Percentiles rank a stretch among this genome's conserved stretches.
Evolutionary conservation across 345 rosid genomes (phyloP).

Genomic region (Erysimum cheiranthoides): DNA sequence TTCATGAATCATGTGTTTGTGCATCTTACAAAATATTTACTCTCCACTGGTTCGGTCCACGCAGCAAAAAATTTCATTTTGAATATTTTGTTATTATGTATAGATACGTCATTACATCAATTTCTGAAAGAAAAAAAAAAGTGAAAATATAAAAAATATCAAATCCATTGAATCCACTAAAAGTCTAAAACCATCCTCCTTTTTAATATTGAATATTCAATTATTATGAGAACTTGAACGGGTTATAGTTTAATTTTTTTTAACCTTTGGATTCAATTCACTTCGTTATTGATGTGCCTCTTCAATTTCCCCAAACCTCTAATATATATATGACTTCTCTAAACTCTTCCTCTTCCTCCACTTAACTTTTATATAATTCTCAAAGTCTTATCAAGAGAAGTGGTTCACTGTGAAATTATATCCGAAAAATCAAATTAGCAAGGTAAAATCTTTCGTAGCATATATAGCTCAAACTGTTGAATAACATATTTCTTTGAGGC

Average conservation of each 20-base stretch:
- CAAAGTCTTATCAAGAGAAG: not conserved
- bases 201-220: no score
- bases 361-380: not conserved
- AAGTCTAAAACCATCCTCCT: no score
- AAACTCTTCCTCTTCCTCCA: not conserved
- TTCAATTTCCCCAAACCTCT: not conserved
- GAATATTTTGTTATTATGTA: no score
- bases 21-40: no score
- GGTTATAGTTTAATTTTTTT: not conserved
- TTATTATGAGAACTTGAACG: not conserved
- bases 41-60: no score
- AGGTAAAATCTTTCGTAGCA: not conserved
- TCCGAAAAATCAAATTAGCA: not conserved
- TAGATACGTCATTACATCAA: no score
- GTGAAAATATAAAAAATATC: no score
- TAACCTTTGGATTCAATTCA: not conserved
- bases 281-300: not conserved
- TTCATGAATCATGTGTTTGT: no score
- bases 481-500: no score
- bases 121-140: no score
- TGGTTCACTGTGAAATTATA: not conserved
- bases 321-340: not conserved
- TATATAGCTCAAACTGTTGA: not conserved
- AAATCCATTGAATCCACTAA: no score
- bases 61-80: no score